Evolutionary conservation across 2,329 filamentous ascomycete genomes (phyloP), one percentile per base, ranked within the genome.

Genomic region (Cladorrhinum sp.): DNA sequence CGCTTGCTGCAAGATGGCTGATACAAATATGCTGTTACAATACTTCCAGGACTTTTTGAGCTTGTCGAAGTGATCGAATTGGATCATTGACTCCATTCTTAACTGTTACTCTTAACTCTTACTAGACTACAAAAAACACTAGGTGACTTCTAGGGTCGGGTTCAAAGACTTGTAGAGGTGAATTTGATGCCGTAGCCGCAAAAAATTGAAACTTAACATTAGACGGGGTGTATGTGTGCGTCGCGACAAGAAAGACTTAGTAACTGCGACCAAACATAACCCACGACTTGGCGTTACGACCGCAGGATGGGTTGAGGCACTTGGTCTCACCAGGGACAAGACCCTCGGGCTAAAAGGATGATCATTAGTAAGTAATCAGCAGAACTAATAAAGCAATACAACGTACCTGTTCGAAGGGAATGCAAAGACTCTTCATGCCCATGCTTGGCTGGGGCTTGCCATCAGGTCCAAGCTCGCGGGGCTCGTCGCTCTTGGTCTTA

Each of bases 291-390:
- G 93, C 93, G 55, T 86, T 78, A 65, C 80, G 81, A 63, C 81
- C 80, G 78, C 93, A 98, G 71, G 93, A 89, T 48, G 93, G 93
- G 81, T 91, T 97, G 69, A 93, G 81, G 74, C 95, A 99, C 77
- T 95, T 93, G 61, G 92, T 96, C 78, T 91, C 88, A 54, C 91
- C 93, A 66, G 85, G 80, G 65, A 89, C 83, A 65, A 96, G 79
- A 23, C 89, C 90, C 70, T 89, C 85, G 41, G 93, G 93, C 62
- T 45, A 18, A 45, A 22, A 18, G 8, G 10, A 45, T 45, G 8
- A 45, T 22, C 18, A 54, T 36, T 22, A 20, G 27, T 38, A 64
- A 65, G 22, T 66, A 69, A 67, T 81, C 18, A 20, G 18, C 2
- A 18, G 20, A 18, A 20, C 16, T 16, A 45, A n/a, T 7, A 45